Evolutionary conservation across 2,329 filamentous ascomycete species (phyloP).

Genomic region (Ophiocordyceps camponoti-leonardi): DNA sequence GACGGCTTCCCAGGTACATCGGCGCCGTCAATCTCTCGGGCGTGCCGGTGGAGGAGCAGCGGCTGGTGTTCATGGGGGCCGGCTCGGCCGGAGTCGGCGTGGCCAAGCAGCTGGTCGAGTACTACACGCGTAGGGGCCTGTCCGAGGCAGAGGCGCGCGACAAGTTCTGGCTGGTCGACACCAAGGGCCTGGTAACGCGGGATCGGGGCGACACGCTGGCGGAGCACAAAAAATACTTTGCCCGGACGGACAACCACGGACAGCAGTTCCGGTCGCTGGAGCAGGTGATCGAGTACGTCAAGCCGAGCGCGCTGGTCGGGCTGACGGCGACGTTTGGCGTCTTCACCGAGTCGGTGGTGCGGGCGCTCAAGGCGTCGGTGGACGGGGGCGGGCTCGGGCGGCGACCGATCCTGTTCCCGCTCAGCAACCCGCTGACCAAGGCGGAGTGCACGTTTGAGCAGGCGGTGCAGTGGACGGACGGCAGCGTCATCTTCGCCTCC

Average conservation of each 20-base stretch:
- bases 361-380: slow-evolving; percentile 47
- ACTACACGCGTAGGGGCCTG: slow-evolving; percentile 84
- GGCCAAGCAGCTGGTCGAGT: slow-evolving; percentile 93
- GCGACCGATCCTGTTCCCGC: slow-evolving; percentile 81
- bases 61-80: slow-evolving; percentile 88
- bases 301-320: slow-evolving; percentile 87
- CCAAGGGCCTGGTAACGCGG: slow-evolving; percentile 81
- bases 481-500: slow-evolving; percentile 82
- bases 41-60: slow-evolving; percentile 75
- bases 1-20: slow-evolving; percentile 31
- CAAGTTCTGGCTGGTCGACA: slow-evolving; percentile 97
- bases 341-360: slow-evolving; percentile 77
- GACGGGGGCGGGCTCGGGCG: slow-evolving; percentile 51
- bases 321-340: slow-evolving; percentile 87
- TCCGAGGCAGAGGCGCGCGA: slow-evolving; percentile 72
- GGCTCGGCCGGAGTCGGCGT: slow-evolving; percentile 94
- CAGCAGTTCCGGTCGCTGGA: slow-evolving; percentile 64
- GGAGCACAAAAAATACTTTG: slow-evolving; percentile 68
- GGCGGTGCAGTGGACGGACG: slow-evolving; percentile 79
- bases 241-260: slow-evolving; percentile 45
- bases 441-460: slow-evolving; percentile 96
- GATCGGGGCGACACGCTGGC: slow-evolving; percentile 90
- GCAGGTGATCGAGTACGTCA: slow-evolving; percentile 85
- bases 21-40: slow-evolving; percentile 68
- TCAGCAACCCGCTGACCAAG: slow-evolving; percentile 91